phyloP scores from a whole-genome alignment of 2,329 filamentous ascomycete genomes.

The Elsinoe necatrix region DNA sequence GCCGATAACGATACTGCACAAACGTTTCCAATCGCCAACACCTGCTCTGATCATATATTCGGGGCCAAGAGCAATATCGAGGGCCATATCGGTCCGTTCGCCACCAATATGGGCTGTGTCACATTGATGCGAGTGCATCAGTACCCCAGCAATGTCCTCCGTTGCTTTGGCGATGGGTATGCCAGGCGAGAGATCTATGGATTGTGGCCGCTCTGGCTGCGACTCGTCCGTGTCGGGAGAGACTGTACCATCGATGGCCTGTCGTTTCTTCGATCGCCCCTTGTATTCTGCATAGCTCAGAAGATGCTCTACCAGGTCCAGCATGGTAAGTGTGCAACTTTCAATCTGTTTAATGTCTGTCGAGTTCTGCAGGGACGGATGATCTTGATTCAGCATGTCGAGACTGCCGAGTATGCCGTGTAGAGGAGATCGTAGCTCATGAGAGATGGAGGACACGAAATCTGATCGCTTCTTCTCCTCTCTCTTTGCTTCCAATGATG shows the following conservation, averaged over 20 bases:
- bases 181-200: constrained; percentile 4
- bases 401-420: constrained; percentile 38
- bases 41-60: background rate
- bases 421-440: constrained; percentile 43
- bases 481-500: constrained; percentile 32
- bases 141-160: background rate
- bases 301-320: constrained; percentile 9
- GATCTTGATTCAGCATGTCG: constrained; percentile 6
- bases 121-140: constrained; percentile 4
- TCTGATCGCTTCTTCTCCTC: constrained; percentile 44
- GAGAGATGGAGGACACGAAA: constrained; percentile 45
- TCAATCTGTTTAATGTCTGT: constrained; percentile 1
- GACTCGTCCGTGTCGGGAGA: background rate
- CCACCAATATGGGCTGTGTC: background rate
- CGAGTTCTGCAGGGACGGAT: background rate
- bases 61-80: constrained; percentile 6
- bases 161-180: constrained; percentile 2
- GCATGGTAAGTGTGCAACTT: constrained; percentile 8
- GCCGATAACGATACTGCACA: constrained; percentile 39
- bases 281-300: background rate
- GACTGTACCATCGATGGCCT: background rate
- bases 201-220: background rate
- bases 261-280: background rate
- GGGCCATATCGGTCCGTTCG: background rate
- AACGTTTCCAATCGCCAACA: constrained; percentile 30